A percentile compares a stretch with the other conserved stretches of the same genome.
These are phyloP conservation scores for Apiospora kogelbergensis DNA, from an alignment of 2,329 filamentous ascomycete species.

Conservation along the genomic window DNA sequence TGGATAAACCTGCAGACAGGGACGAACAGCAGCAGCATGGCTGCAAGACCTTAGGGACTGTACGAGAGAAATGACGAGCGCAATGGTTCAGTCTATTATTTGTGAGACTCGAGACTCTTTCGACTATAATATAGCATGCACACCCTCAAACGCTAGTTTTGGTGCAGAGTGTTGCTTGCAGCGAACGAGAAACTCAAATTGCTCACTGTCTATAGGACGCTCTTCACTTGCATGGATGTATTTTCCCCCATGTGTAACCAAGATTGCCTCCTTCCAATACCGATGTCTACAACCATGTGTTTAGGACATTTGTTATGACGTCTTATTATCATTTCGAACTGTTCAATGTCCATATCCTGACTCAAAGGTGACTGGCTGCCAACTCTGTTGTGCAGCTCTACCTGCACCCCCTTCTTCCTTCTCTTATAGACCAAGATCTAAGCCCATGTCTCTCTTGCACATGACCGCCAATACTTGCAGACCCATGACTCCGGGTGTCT, in stretches of 20 bases:
- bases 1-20: not conserved
- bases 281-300: not conserved
- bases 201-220: not conserved
- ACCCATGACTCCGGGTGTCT: slow-evolving; percentile 50
- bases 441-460: slow-evolving; percentile 49
- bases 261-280: not conserved
- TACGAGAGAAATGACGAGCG: not conserved
- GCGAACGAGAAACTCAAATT: not conserved
- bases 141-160: not conserved
- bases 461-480: slow-evolving; percentile 54
- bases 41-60: not conserved
- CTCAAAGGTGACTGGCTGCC: not conserved
- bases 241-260: not conserved
- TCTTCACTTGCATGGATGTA: not conserved
- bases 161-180: not conserved
- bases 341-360: not conserved
- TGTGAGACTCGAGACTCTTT: not conserved
- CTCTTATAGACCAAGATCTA: slow-evolving; percentile 36
- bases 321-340: not conserved
- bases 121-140: not conserved
- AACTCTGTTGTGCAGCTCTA: not conserved
- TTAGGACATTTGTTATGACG: not conserved
- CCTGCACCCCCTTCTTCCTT: not conserved
- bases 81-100: not conserved
- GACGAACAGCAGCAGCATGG: not conserved